Base-by-base conservation (phyloP, 192 early-diverging fungal genomes). In the Podila minutissima region DNA sequence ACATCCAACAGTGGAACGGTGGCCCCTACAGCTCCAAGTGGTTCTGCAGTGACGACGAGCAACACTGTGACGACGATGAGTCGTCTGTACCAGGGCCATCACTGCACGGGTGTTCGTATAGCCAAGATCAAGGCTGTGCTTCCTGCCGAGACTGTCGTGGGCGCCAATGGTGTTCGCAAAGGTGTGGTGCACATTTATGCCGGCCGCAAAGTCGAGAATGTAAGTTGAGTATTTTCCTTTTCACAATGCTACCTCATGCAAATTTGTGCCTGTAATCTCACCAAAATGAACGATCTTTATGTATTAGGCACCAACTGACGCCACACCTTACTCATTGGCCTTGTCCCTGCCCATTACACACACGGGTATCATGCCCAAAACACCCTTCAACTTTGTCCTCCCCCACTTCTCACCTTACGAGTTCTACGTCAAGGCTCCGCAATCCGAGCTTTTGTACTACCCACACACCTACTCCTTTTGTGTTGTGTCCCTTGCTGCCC, bases 61-160 rank as follows among this genome's bases (percentile, higher is more conserved):
- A 55, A 55, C 53, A 55, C 53, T 10, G 24, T 17, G n/a, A 7
- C 53, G 9, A 12, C 53, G 53, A 24, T 26, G 53, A 55, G 3
- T 62, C 61, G 41, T 17, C 1, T 41, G 29, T 37, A 48, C 53
- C 51, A 67, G 58, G 38, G 50, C n/a, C 71, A 73, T 29, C 66
- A 73, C 37, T 74, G 74, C 15, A 62, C 71, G 2, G 77, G 75
- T 2, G 64, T 83, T 26, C 64, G 83, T 4, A 76, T 85, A 20
- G 86, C 70, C 62, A 86, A 83, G 67, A 85, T 88, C 60, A 88
- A 88, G 69, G 87, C 87, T 2, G 85, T 88, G 0, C 66, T 88
- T 4, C 85, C 87, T 1, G 37, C 67, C 0, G 79, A 83, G n/a
- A 73, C 77, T 22, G 77, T 73, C 9, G 55, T 66, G 19, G 60